Evolutionary conservation across 2,329 filamentous ascomycete species (phyloP).

Genomic region (Phaeosphaeriaceae sp.): DNA sequence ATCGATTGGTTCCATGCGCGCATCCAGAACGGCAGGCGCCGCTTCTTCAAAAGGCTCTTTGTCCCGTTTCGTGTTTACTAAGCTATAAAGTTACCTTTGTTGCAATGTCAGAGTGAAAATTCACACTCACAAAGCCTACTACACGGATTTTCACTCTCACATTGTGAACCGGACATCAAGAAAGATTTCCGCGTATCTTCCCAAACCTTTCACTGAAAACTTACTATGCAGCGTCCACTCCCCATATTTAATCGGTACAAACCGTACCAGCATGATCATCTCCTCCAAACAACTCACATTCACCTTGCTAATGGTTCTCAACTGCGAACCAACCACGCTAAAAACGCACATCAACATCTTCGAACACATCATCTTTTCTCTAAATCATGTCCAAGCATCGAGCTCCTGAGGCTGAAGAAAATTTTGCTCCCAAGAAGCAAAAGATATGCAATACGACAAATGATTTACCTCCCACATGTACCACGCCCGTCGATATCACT

Average conservation of each 20-base stretch:
- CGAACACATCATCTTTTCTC: neutral
- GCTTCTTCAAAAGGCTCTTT: slow-evolving; percentile 9
- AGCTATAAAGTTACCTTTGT: neutral
- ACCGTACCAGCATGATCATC: neutral
- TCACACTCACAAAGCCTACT: neutral
- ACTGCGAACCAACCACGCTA: neutral
- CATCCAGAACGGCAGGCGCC: too few species aligned
- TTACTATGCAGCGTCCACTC: neutral
- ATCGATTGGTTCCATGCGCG: too few species aligned
- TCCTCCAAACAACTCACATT: neutral
- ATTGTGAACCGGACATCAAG: slow-evolving; percentile 5
- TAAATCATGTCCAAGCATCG: slow-evolving; percentile 11
- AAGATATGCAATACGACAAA: too few species aligned
- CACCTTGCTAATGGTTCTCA: neutral
- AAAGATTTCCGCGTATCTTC: slow-evolving; percentile 3
- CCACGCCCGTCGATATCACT: too few species aligned
- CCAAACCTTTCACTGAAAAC: slow-evolving; percentile 4
- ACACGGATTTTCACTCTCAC: neutral
- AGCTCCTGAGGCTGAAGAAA: neutral
- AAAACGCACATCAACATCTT: neutral
- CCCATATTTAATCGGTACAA: slow-evolving; percentile 4
- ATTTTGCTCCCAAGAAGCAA: too few species aligned
- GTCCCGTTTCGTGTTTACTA: slow-evolving; percentile 7
- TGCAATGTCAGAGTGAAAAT: neutral
- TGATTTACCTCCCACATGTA: too few species aligned